These are phyloP conservation scores for Iris macrosiphon DNA, from an alignment of 106 monocot genomes.

Conservation along the genomic window DNA sequence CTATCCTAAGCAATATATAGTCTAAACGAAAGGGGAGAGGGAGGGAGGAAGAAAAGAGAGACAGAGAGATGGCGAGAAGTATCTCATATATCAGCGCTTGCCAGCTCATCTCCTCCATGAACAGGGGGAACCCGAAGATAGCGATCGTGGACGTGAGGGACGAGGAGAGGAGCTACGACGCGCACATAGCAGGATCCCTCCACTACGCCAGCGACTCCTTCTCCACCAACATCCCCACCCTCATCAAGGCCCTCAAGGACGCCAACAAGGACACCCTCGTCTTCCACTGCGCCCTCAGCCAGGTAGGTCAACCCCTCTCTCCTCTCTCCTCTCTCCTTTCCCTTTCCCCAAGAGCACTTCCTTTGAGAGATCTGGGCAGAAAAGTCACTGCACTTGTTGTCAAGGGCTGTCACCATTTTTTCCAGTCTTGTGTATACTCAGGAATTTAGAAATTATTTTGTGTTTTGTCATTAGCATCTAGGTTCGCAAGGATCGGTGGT, in stretches of 20 bases:
- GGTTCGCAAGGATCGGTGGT: too few relatives aligned
- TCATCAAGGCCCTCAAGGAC: slow-evolving; percentile 41
- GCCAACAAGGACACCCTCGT: slow-evolving; percentile 87
- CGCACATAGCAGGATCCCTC: slow-evolving; percentile 82
- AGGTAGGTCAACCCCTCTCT: slow-evolving; percentile 33
- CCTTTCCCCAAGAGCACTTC: background rate
- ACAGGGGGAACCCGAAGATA: slow-evolving; percentile 34
- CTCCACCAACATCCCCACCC: slow-evolving; percentile 49
- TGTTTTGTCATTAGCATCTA: too few relatives aligned
- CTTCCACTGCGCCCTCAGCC: slow-evolving; percentile 96
- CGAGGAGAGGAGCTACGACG: slow-evolving; percentile 90
- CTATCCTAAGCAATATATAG: too few relatives aligned
- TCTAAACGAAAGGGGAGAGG: too few relatives aligned
- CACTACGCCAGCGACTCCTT: slow-evolving; percentile 78
- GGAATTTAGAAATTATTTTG: too few relatives aligned
- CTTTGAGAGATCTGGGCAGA: background rate
- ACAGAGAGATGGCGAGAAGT: slow-evolving; percentile 38
- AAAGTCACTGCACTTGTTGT: too few relatives aligned
- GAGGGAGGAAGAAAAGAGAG: too few relatives aligned
- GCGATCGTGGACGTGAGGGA: slow-evolving; percentile 97
- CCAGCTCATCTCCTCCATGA: slow-evolving; percentile 46
- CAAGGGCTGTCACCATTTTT: too few relatives aligned
- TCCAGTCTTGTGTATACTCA: too few relatives aligned
- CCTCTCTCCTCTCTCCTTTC: background rate
- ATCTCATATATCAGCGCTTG: slow-evolving; percentile 59